phyloP scores from a whole-genome alignment of 345 rosid genomes.

The Camelina sativa region DNA sequence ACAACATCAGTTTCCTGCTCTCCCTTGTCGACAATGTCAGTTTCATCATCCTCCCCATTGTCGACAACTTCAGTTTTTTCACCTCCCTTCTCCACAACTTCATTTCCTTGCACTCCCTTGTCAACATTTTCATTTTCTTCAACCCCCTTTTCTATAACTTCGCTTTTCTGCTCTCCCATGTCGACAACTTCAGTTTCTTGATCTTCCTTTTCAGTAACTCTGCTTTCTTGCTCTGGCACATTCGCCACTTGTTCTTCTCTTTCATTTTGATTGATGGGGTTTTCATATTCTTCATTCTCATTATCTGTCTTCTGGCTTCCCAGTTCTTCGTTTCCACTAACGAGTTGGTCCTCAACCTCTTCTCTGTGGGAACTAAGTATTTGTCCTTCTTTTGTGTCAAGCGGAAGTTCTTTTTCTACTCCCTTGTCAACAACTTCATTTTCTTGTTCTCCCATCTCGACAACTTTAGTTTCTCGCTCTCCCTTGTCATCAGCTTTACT shows the following conservation, averaged over 20 bases:
- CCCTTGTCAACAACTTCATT: background rate
- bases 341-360: background rate
- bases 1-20: background rate
- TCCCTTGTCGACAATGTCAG: background rate
- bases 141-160: background rate
- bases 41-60: too few species aligned
- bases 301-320: constrained; percentile 8
- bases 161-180: background rate
- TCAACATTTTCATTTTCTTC: background rate
- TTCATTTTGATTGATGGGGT: constrained; percentile 6
- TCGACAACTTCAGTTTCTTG: background rate
- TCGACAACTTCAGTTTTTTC: too few species aligned
- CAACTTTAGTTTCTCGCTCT: background rate
- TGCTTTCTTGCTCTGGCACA: constrained; percentile 7
- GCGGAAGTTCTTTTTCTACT: background rate
- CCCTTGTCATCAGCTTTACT: background rate
- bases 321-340: background rate
- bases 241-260: background rate
- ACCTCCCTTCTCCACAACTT: background rate
- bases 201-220: background rate
- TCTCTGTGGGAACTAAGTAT: background rate
- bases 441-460: background rate
- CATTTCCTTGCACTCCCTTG: background rate
- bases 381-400: background rate
- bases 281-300: constrained; percentile 8